Percentiles rank a stretch among this genome's conserved stretches.
Evolutionary conservation across 2,329 filamentous ascomycete genomes (phyloP).

Genomic region (Aspergillus tamarii): DNA sequence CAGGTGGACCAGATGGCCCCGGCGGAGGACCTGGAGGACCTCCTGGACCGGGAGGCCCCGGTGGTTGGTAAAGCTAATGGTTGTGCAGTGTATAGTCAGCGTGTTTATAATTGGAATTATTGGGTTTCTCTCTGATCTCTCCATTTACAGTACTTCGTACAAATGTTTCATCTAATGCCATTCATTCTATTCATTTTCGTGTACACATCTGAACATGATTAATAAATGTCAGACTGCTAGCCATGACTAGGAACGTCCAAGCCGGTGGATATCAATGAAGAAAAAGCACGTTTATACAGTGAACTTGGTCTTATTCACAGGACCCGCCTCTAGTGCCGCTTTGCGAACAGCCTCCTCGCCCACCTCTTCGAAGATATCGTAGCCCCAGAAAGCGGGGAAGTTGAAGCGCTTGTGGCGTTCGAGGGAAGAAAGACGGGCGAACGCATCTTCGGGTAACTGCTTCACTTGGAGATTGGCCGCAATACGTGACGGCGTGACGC

Average conservation of each 20-base stretch:
- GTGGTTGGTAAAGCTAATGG: constrained; percentile 5
- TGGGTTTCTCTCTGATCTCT: too few species aligned
- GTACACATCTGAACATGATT: too few species aligned
- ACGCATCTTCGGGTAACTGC: constrained; percentile 31
- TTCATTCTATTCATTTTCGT: too few species aligned
- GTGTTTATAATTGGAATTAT: not conserved
- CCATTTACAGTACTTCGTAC: too few species aligned
- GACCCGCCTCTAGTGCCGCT: constrained; percentile 20
- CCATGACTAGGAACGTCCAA: not conserved
- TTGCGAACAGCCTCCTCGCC: constrained; percentile 27
- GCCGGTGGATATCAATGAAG: not conserved
- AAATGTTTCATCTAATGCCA: too few species aligned
- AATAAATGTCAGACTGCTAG: too few species aligned
- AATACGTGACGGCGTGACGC: constrained; percentile 56
- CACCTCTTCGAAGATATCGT: constrained; percentile 39
- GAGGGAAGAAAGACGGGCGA: constrained; percentile 30
- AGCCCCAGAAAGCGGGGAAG: constrained; percentile 35
- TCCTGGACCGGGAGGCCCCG: constrained; percentile 3
- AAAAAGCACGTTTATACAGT: constrained; percentile 19
- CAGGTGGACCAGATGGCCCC: constrained; percentile 1
- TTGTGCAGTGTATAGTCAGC: not conserved
- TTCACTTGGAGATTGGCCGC: constrained; percentile 46
- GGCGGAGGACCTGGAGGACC: constrained; percentile 7
- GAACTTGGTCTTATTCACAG: constrained; percentile 26
- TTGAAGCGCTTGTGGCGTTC: constrained; percentile 39